phyloP scores from a whole-genome alignment of 1,284 basidiomycete genomes.

The Pterulicium gracile region DNA sequence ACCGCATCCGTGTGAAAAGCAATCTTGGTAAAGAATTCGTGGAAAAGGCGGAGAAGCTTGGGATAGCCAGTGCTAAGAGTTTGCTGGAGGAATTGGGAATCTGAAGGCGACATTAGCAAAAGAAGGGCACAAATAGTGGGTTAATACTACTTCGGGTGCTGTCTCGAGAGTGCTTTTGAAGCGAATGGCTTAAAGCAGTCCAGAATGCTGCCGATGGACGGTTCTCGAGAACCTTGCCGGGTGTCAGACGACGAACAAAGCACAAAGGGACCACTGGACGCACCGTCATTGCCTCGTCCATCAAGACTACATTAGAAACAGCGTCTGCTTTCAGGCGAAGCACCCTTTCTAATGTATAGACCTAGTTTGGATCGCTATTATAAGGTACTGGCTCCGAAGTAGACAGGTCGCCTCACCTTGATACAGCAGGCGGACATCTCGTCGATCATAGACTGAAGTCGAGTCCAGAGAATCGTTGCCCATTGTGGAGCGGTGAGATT shows the following conservation, averaged over 20 bases:
- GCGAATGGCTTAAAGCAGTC: slow-evolving; percentile 68
- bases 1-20: slow-evolving; percentile 89
- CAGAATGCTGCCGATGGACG: slow-evolving; percentile 89
- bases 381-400: not conserved
- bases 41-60: slow-evolving; percentile 78
- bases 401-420: slow-evolving; percentile 43
- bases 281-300: slow-evolving; percentile 92
- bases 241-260: not conserved
- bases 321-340: slow-evolving; percentile 81
- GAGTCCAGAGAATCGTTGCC: slow-evolving; percentile 70
- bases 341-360: slow-evolving; percentile 92
- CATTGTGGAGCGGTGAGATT: slow-evolving; percentile 76
- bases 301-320: slow-evolving; percentile 65
- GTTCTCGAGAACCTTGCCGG: slow-evolving; percentile 58
- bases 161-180: slow-evolving; percentile 75
- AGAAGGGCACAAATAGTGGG: slow-evolving; percentile 3
- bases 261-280: slow-evolving; percentile 8
- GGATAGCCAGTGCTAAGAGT: slow-evolving; percentile 82
- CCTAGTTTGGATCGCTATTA: slow-evolving; percentile 33
- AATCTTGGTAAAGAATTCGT: slow-evolving; percentile 93
- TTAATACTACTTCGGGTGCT: slow-evolving; percentile 51
- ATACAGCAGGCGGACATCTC: slow-evolving; percentile 88
- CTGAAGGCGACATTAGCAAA: slow-evolving; percentile 24
- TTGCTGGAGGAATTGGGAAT: slow-evolving; percentile 78
- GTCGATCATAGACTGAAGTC: slow-evolving; percentile 76